Percentiles rank a stretch among this genome's conserved stretches.
Evolutionary conservation across 129 eudicot species (phyloP).

Genomic region (Escallonia rubra): DNA sequence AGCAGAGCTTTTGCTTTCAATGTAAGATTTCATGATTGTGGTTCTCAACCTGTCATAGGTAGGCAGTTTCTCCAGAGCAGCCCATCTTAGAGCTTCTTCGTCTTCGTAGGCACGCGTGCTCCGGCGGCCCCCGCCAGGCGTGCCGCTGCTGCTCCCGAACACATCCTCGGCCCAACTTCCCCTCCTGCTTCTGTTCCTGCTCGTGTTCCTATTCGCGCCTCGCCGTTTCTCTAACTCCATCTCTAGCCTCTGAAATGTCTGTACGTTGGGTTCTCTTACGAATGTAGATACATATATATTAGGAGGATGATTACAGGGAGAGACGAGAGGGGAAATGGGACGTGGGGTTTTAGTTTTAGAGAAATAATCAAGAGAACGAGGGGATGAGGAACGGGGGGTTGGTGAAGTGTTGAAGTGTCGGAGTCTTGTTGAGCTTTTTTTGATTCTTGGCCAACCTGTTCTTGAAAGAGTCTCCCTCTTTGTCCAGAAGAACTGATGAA

Average conservation of each 20-base stretch:
- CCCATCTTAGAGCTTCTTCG: slow-evolving; percentile 59
- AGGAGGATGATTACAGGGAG: no score
- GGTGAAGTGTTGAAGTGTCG: slow-evolving; percentile 5
- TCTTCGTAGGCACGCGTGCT: slow-evolving; percentile 41
- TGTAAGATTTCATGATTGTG: slow-evolving; percentile 47
- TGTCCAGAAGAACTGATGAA: not conserved
- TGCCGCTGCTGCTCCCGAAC: slow-evolving; percentile 13
- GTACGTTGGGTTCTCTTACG: no score
- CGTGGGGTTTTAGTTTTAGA: not conserved
- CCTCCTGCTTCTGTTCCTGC: slow-evolving; percentile 30
- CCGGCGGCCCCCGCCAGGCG: slow-evolving; percentile 24
- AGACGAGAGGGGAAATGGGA: not conserved
- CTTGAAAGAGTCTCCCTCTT: not conserved
- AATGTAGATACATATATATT: no score
- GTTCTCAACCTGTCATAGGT: slow-evolving; percentile 50
- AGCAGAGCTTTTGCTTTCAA: slow-evolving; percentile 8
- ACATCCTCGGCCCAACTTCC: slow-evolving; percentile 34
- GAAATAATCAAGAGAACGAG: not conserved
- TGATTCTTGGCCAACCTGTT: not conserved
- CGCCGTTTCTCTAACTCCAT: slow-evolving; percentile 6
- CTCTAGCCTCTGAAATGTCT: not conserved
- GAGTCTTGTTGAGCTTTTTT: not conserved
- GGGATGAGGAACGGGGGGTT: not conserved
- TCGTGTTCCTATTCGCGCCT: slow-evolving; percentile 27
- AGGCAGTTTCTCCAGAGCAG: slow-evolving; percentile 49